Conservation (phyloP, 805 yeast genomes). For the Middelhovenomyces tepae region DNA sequence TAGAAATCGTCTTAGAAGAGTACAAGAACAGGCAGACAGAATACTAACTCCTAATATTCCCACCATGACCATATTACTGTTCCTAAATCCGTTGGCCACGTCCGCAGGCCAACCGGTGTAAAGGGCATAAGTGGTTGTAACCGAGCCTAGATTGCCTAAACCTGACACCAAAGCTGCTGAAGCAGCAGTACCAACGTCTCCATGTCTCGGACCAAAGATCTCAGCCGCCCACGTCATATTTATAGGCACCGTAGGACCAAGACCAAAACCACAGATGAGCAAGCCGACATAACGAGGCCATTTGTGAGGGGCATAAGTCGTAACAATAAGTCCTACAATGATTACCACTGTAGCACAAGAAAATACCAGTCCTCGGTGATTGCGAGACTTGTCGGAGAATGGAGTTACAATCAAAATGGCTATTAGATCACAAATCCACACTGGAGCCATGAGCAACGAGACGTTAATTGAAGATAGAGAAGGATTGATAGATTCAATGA, state of each 20-base stretch:
- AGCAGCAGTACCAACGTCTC: slow-evolving; percentile 79
- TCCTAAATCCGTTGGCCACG: slow-evolving; percentile 44
- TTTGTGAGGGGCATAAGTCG: slow-evolving; percentile 61
- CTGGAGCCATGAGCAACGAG: slow-evolving; percentile 76
- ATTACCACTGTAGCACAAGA: slow-evolving; percentile 54
- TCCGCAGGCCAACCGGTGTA: slow-evolving; percentile 87
- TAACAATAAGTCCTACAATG: slow-evolving; percentile 64
- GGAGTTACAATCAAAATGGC: slow-evolving; percentile 73
- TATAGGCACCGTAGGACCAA: slow-evolving; percentile 87
- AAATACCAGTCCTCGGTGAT: slow-evolving; percentile 54
- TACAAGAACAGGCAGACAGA: slow-evolving; percentile 35
- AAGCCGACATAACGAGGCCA: slow-evolving; percentile 80
- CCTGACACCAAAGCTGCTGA: slow-evolving; percentile 80
- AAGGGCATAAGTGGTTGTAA: slow-evolving; percentile 75
- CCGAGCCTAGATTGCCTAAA: slow-evolving; percentile 79
- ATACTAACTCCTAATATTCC: slow-evolving; percentile 69
- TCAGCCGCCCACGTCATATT: slow-evolving; percentile 79
- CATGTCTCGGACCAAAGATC: slow-evolving; percentile 59
- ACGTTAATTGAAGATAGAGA: slow-evolving; percentile 54
- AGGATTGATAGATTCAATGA: slow-evolving; percentile 59
- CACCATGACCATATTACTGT: slow-evolving; percentile 80
- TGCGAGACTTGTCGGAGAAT: slow-evolving; percentile 60
- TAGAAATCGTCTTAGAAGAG: slow-evolving; percentile 24
- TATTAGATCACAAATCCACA: slow-evolving; percentile 77
- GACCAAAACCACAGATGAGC: slow-evolving; percentile 73